These are phyloP conservation scores for Elsinoe fawcettii DNA, from an alignment of 2,329 filamentous ascomycete species.

Conservation along the genomic window DNA sequence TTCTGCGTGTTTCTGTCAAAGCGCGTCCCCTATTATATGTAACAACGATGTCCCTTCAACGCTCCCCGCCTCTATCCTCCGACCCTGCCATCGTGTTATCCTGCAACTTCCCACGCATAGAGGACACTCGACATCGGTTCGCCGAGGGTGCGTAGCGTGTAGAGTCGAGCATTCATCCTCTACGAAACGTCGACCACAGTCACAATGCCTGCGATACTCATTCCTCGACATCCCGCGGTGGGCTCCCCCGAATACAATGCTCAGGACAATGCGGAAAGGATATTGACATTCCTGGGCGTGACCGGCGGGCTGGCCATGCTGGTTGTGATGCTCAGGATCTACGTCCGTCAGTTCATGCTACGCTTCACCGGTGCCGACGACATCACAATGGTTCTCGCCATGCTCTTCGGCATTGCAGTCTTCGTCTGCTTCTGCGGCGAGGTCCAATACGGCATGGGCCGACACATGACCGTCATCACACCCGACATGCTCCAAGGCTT, in stretches of 20 bases:
- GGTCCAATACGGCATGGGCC: conserved; percentile 41
- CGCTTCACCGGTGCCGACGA: conserved; percentile 45
- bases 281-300: conserved; percentile 18
- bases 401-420: conserved; percentile 29
- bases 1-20: neutral
- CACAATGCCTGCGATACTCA: conserved; percentile 11
- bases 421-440: conserved; percentile 41
- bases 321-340: conserved; percentile 15
- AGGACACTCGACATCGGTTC: neutral
- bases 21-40: conserved; percentile 10
- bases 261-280: conserved; percentile 16
- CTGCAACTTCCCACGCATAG: neutral
- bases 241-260: conserved; percentile 8
- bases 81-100: neutral
- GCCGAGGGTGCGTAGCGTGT: neutral
- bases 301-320: conserved; percentile 18
- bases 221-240: neutral
- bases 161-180: neutral
- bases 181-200: neutral
- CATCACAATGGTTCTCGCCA: conserved; percentile 37
- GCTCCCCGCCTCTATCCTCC: neutral
- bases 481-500: conserved; percentile 30
- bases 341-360: conserved; percentile 40
- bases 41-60: conserved; percentile 6
- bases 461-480: conserved; percentile 30